Evolutionary conservation across 2,329 filamentous ascomycete species (phyloP).

Genomic region (Trichothecium roseum): DNA sequence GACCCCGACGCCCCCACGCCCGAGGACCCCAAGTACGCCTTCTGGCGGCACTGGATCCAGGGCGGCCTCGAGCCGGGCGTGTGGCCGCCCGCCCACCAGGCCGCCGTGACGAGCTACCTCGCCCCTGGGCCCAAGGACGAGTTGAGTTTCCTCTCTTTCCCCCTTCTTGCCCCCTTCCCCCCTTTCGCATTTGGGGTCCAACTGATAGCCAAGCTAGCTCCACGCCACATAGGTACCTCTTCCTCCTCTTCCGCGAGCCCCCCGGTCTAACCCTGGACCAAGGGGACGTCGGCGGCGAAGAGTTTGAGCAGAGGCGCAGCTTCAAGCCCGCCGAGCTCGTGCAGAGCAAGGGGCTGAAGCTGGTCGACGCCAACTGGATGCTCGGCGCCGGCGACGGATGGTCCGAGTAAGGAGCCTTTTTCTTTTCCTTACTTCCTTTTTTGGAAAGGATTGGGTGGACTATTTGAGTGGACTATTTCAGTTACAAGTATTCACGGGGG

Average conservation of each 20-base stretch:
- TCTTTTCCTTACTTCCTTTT: too few species aligned
- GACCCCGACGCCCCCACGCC: conserved; percentile 46
- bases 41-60: conserved; percentile 44
- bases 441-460: too few species aligned
- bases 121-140: too few species aligned
- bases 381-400: conserved; percentile 32
- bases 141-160: conserved; percentile 14
- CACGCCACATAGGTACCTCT: conserved; percentile 35
- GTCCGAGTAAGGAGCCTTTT: conserved; percentile 12
- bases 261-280: conserved; percentile 20
- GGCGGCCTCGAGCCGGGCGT: conserved; percentile 31
- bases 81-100: conserved; percentile 19
- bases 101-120: conserved; percentile 28
- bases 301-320: conserved; percentile 31
- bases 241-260: conserved; percentile 32
- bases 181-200: neutral
- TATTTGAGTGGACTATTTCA: too few species aligned
- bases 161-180: too few species aligned
- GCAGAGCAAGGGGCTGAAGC: conserved; percentile 22
- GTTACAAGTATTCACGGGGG: too few species aligned
- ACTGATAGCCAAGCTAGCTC: conserved; percentile 19
- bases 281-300: conserved; percentile 34
- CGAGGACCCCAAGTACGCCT: conserved; percentile 42
- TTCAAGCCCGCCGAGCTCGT: conserved; percentile 30
- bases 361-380: conserved; percentile 36